Conservation (phyloP, 306 rosid species). For the Rosa rugosa region DNA sequence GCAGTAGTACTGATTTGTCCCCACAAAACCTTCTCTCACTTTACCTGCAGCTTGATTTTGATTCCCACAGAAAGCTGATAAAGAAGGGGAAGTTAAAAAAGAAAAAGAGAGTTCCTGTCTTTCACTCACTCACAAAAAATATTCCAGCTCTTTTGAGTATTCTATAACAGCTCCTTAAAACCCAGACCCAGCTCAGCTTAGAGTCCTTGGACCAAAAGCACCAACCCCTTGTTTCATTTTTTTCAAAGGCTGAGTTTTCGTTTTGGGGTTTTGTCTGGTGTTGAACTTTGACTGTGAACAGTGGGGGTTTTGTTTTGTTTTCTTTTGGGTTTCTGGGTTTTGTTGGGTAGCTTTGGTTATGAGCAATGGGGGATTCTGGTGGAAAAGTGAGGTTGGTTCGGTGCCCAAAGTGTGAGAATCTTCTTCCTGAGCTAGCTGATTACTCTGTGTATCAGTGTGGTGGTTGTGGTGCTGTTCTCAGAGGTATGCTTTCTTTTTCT, state of each 20-base stretch:
- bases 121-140: not conserved
- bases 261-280: slow-evolving; percentile 17
- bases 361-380: slow-evolving; percentile 61
- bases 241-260: slow-evolving; percentile 1
- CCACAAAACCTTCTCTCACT: slow-evolving; percentile 20
- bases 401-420: slow-evolving; percentile 96
- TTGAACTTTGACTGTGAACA: slow-evolving; percentile 28
- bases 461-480: slow-evolving; percentile 87
- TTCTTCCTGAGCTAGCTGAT: slow-evolving; percentile 85
- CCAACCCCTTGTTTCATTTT: not conserved
- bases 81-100: slow-evolving; percentile 17
- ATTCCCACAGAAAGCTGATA: slow-evolving; percentile 38
- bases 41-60: slow-evolving; percentile 24
- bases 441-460: slow-evolving; percentile 91
- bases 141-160: not conserved
- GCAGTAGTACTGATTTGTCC: slow-evolving; percentile 27
- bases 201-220: not conserved
- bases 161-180: slow-evolving; percentile 2
- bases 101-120: slow-evolving; percentile 16
- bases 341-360: slow-evolving; percentile 23
- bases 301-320: not conserved
- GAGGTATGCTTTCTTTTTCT: slow-evolving; percentile 48
- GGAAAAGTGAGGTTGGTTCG: slow-evolving; percentile 64
- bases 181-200: slow-evolving; percentile 7
- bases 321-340: not conserved